Percentiles rank a stretch among this genome's conserved stretches.
Evolutionary conservation across 169 alveolate species (phyloP).

Genomic region (Eimeria acervulina): DNA sequence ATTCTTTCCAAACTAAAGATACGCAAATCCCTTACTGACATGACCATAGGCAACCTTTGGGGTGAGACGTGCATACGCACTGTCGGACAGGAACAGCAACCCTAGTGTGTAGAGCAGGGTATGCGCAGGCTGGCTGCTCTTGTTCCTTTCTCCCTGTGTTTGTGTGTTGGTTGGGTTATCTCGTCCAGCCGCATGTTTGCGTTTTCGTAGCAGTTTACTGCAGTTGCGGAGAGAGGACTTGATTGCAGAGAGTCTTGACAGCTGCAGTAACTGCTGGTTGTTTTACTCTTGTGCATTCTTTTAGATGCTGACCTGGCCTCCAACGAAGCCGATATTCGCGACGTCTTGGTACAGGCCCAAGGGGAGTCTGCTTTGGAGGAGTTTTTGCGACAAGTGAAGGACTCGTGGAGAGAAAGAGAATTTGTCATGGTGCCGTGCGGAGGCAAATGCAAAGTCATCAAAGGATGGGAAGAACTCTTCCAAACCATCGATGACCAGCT

Average conservation of each 20-base stretch:
- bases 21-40: conserved; percentile 89
- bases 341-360: conserved; percentile 96
- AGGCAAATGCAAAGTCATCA: conserved; percentile 96
- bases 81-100: neutral
- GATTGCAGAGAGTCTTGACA: neutral
- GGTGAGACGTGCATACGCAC: conserved; percentile 77
- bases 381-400: conserved; percentile 94
- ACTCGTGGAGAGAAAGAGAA: conserved; percentile 94
- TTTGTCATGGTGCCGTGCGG: conserved; percentile 94
- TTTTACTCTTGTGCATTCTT: neutral
- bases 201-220: neutral
- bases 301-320: conserved; percentile 86
- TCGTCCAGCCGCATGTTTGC: neutral
- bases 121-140: neutral
- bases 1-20: conserved; percentile 91
- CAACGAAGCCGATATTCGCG: conserved; percentile 90
- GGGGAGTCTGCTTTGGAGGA: conserved; percentile 98
- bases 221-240: neutral
- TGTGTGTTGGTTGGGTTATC: neutral
- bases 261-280: neutral
- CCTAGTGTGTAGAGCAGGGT: neutral
- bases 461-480: conserved; percentile 98
- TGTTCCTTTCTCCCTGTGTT: neutral
- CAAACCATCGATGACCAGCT: conserved; percentile 97
- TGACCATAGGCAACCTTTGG: conserved; percentile 95